Percentiles rank a stretch among this genome's conserved stretches.
Conservation (phyloP, 345 rosid species). For the Gossypium rotundifolium region DNA sequence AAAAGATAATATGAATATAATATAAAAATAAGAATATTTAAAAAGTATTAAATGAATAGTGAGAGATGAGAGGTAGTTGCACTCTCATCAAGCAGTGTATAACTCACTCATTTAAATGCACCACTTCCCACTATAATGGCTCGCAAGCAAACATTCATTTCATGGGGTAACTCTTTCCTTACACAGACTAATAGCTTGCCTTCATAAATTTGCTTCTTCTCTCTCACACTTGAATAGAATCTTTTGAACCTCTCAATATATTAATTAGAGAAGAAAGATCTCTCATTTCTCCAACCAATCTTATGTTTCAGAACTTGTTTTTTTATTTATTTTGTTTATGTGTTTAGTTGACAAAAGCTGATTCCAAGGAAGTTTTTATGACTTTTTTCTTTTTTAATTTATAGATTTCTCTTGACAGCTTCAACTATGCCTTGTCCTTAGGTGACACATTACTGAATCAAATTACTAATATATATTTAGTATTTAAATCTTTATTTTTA, state of each 20-base stretch:
- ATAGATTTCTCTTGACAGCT: background rate
- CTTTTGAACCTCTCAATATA: slow-evolving; percentile 24
- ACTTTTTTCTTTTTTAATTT: background rate
- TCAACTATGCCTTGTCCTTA: slow-evolving; percentile 18
- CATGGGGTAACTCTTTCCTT: slow-evolving; percentile 12
- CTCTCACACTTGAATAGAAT: slow-evolving; percentile 21
- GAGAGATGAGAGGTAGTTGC: slow-evolving; percentile 19
- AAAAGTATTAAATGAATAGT: no score
- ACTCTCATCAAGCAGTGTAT: slow-evolving; percentile 19
- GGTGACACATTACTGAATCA: slow-evolving; percentile 27
- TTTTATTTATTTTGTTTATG: background rate
- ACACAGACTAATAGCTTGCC: background rate
- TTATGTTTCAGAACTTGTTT: background rate
- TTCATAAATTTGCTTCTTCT: background rate
- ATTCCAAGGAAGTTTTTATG: slow-evolving; percentile 39
- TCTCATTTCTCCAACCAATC: slow-evolving; percentile 8
- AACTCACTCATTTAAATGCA: slow-evolving; percentile 27
- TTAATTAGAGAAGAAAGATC: background rate
- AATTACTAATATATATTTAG: background rate
- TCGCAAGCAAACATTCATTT: slow-evolving; percentile 46
- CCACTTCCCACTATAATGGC: slow-evolving; percentile 16
- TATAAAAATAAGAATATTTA: no score
- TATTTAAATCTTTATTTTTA: no score
- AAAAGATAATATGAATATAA: no score
- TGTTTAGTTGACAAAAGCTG: slow-evolving; percentile 17